phyloP scores from a whole-genome alignment of 352 stramenopile genomes.

The Globisporangium yorkense region DNA sequence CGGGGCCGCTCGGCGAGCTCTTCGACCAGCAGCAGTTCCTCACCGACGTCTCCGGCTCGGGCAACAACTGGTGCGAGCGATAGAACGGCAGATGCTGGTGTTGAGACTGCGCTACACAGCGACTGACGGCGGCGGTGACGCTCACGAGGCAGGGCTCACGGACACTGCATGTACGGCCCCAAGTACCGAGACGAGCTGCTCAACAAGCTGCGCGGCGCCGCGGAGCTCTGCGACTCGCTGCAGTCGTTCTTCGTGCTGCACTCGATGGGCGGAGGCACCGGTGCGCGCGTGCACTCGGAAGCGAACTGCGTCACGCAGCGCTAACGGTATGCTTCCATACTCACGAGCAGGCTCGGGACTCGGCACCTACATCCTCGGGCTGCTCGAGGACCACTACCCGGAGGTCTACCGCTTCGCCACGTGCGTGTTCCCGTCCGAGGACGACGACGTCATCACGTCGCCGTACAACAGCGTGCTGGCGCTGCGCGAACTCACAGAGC shows the following conservation, averaged over 20 bases:
- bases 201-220: conserved; percentile 58
- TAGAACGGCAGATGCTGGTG: neutral
- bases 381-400: conserved; percentile 83
- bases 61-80: conserved; percentile 87
- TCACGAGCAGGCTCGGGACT: conserved; percentile 65
- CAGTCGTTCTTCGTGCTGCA: conserved; percentile 92
- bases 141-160: conserved; percentile 57
- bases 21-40: conserved; percentile 88
- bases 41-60: conserved; percentile 84
- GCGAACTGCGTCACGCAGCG: neutral
- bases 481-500: conserved; percentile 73
- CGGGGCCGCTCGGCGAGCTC: conserved; percentile 76
- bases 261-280: conserved; percentile 89
- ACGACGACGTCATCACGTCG: conserved; percentile 91
- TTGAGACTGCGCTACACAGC: too few species aligned
- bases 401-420: conserved; percentile 82
- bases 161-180: conserved; percentile 83
- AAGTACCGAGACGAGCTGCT: conserved; percentile 83
- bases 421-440: conserved; percentile 77
- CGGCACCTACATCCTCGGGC: conserved; percentile 83
- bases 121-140: too few species aligned
- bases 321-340: neutral
- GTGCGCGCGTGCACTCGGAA: conserved; percentile 6
- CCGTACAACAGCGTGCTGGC: conserved; percentile 91
- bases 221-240: conserved; percentile 87